Evolutionary conservation across 768 basidiomycete genomes (phyloP).

Genomic region (Trametes cingulata): DNA sequence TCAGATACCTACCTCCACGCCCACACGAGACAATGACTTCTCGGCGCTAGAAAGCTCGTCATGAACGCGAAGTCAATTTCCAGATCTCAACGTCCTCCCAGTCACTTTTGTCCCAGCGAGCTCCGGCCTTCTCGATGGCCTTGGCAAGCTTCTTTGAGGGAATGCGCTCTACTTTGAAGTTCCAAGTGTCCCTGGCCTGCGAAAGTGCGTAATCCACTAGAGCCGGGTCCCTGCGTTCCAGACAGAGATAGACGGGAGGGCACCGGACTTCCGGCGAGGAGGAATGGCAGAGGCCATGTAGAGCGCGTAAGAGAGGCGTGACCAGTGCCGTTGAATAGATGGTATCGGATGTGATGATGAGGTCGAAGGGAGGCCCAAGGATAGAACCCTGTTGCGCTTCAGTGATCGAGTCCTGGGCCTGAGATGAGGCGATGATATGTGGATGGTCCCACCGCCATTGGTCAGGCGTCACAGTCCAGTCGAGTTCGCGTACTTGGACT

Average conservation of each 20-base stretch:
- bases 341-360: conserved; percentile 84
- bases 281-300: conserved; percentile 50
- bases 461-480: conserved; percentile 63
- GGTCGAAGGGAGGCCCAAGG: conserved; percentile 63
- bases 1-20: not conserved
- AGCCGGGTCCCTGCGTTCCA: conserved; percentile 76
- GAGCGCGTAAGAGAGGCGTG: conserved; percentile 67
- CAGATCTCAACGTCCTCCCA: conserved; percentile 87
- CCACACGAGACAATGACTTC: not conserved
- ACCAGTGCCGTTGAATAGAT: conserved; percentile 65
- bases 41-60: too few species aligned
- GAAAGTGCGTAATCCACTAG: conserved; percentile 61
- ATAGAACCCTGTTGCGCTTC: conserved; percentile 7
- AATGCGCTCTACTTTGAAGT: conserved; percentile 59
- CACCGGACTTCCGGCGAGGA: conserved; percentile 24
- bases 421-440: conserved; percentile 13
- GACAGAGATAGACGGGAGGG: conserved; percentile 60
- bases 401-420: not conserved
- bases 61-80: conserved; percentile 38
- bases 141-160: conserved; percentile 58
- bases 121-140: conserved; percentile 56
- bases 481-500: conserved; percentile 64
- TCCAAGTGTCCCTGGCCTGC: conserved; percentile 55
- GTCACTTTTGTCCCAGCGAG: conserved; percentile 63
- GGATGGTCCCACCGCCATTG: conserved; percentile 56